phyloP scores from a whole-genome alignment of 2,329 filamentous ascomycete genomes.

The Beauveria australis region DNA sequence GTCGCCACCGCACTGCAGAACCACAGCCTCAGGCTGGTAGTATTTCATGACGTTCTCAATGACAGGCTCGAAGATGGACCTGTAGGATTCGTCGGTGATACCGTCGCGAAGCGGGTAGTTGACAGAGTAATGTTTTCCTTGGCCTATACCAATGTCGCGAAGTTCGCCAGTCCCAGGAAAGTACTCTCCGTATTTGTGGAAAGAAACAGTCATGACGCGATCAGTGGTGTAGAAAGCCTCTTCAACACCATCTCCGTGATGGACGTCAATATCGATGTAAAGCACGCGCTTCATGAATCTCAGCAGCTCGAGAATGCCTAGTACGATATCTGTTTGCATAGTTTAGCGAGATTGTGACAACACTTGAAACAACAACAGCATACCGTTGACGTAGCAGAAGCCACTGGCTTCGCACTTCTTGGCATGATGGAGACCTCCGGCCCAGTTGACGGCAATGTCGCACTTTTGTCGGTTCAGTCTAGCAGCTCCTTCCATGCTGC shows the following conservation, averaged over 20 bases:
- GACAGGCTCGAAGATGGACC: constrained; percentile 84
- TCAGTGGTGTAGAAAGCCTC: constrained; percentile 91
- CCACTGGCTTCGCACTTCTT: constrained; percentile 95
- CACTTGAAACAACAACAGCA: constrained; percentile 21
- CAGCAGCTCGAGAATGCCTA: constrained; percentile 86
- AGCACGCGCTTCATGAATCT: constrained; percentile 90
- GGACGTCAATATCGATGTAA: constrained; percentile 94
- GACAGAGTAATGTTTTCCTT: constrained; percentile 81
- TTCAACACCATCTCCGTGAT: constrained; percentile 88
- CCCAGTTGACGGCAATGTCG: constrained; percentile 98
- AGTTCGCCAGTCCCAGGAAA: constrained; percentile 89
- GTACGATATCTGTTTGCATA: constrained; percentile 67
- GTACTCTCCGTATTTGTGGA: constrained; percentile 96
- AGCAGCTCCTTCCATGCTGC: constrained; percentile 86
- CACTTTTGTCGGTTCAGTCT: constrained; percentile 85
- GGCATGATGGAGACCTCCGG: constrained; percentile 90
- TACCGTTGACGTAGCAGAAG: constrained; percentile 97
- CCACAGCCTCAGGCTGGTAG: constrained; percentile 85
- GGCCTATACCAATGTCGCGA: constrained; percentile 76
- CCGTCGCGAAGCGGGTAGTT: constrained; percentile 90
- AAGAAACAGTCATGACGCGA: constrained; percentile 85
- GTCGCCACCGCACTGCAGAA: constrained; percentile 93
- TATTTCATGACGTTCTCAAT: constrained; percentile 79
- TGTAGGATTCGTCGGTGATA: constrained; percentile 83
- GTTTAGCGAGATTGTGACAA: constrained; percentile 7